These are phyloP conservation scores for Chamaecyparis obtusa DNA, from an alignment of 75 land plant species.

Conservation along the genomic window DNA sequence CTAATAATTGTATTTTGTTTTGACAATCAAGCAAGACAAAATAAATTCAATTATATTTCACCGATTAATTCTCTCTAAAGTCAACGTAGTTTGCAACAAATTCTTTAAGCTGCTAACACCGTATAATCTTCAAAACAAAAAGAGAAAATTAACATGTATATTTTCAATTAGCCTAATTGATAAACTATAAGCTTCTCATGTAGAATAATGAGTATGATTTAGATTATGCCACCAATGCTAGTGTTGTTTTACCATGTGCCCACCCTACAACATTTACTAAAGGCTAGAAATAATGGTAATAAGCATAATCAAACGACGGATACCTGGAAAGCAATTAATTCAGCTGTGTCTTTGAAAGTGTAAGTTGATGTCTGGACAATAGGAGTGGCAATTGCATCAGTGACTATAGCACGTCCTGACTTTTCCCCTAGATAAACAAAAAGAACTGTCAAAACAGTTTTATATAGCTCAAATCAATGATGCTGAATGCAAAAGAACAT, in stretches of 20 bases:
- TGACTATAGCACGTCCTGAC: slow-evolving; percentile 58
- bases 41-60: background rate
- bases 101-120: background rate
- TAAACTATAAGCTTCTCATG: background rate
- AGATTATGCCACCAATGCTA: background rate
- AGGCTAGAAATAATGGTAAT: background rate
- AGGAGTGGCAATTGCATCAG: slow-evolving; percentile 83
- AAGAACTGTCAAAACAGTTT: background rate
- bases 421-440: slow-evolving; percentile 64
- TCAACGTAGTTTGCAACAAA: background rate
- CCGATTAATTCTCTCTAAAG: background rate
- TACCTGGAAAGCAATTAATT: slow-evolving; percentile 87
- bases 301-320: background rate
- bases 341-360: slow-evolving; percentile 71
- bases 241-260: background rate
- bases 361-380: slow-evolving; percentile 88
- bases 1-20: slow-evolving; percentile 17
- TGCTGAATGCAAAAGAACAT: background rate
- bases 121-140: background rate
- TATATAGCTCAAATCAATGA: background rate
- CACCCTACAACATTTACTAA: background rate
- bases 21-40: background rate
- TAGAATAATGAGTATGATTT: too few species aligned
- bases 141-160: background rate
- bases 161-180: background rate